These are phyloP conservation scores for Lignosus rhinocerotis DNA, from an alignment of 1,284 basidiomycete species.

Conservation along the genomic window DNA sequence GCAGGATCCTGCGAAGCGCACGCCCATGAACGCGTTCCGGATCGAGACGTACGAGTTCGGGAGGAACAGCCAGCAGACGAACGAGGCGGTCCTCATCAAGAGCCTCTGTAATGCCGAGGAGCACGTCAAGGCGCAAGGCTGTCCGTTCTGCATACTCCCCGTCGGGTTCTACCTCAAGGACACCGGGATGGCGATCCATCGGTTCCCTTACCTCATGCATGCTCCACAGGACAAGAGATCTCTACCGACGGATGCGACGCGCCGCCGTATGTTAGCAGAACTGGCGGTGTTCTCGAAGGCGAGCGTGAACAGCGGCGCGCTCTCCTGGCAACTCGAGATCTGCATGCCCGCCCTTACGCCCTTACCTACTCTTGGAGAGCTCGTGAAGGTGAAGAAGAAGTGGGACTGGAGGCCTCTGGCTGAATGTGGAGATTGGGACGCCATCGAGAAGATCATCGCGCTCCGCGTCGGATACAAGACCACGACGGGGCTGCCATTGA, in stretches of 20 bases:
- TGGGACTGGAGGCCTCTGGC: background rate
- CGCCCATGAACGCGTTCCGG: background rate
- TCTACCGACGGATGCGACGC: background rate
- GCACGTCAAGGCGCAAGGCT: background rate
- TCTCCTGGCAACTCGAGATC: background rate
- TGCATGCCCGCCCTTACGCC: background rate
- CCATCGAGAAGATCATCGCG: background rate
- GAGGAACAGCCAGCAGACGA: background rate
- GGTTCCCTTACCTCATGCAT: background rate
- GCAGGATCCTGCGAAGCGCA: background rate
- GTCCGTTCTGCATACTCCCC: background rate
- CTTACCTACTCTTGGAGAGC: background rate
- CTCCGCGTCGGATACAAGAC: background rate
- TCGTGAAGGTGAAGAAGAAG: background rate
- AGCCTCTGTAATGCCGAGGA: background rate
- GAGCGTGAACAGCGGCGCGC: background rate
- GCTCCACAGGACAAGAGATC: background rate
- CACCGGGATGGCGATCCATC: background rate
- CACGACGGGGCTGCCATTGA: background rate
- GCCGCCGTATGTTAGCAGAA: background rate
- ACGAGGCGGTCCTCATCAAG: background rate
- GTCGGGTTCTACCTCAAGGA: background rate
- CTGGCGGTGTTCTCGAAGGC: background rate
- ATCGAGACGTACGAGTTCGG: background rate
- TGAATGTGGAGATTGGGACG: background rate